Evolutionary conservation across 306 rosid species (phyloP), one percentile per base, ranked within the genome.

Genomic region (Vigna trinervia): DNA sequence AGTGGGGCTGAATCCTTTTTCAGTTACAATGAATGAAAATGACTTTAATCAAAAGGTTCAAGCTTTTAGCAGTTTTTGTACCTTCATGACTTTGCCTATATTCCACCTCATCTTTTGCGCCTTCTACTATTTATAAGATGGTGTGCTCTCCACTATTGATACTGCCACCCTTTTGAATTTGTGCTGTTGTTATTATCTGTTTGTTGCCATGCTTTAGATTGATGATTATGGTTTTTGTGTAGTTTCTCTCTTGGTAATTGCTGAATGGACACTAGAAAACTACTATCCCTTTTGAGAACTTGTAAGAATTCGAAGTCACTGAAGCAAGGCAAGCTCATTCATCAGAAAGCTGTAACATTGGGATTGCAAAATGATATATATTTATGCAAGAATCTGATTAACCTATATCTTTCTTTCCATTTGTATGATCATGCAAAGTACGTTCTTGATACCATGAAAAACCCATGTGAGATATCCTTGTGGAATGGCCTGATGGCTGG

Each of bases 401-500:
- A 50, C 53, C 86, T 84, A 50, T 93, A 93, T 81, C 73, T 88
- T 81, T 86, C 89, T 32, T 80, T 84, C 82, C 84, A 84, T 71
- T 75, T 81, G 32, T 80, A 59, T 66, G 76, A 67, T 56, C 83
- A 66, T 65, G 96, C 90, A 1, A 82, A 80, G 39, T 87, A 74
- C 79, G 90, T 88, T 75, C 86, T 93, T 76, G 73, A 71, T 80
- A 74, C 85, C 56, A 56, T 66, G 13, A 78, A 71, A 48, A 82
- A 84, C 85, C 89, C 89, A 69, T 70, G 67, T 22, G 86, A 77
- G 53, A 84, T 93, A 57, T 80, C 96, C 56, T 47, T 88, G 77
- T 93, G 98, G 95, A 93, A 93, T 80, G 77, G 85, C 83, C 87
- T 89, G 57, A 78, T 93, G 77, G 86, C 90, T 2, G 85, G 88